Evolutionary conservation across 768 basidiomycete species (phyloP).

Genomic region (Collybiopsis confluens): DNA sequence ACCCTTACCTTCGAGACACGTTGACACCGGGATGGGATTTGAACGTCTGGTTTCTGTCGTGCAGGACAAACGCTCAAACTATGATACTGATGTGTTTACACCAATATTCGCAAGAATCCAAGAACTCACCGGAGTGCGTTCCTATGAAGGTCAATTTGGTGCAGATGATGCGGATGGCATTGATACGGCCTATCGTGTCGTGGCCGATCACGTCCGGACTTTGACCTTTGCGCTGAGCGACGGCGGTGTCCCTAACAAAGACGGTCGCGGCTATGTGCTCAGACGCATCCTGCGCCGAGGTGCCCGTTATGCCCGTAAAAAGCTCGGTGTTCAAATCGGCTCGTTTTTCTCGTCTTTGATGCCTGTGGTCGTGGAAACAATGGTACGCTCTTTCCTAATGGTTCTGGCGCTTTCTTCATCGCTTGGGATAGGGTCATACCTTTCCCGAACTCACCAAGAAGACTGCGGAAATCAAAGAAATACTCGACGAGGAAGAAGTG

Average conservation of each 20-base stretch:
- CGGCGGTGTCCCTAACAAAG: conserved; percentile 94
- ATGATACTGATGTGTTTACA: conserved; percentile 93
- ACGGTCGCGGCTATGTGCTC: conserved; percentile 96
- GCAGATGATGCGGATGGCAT: conserved; percentile 93
- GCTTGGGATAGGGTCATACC: conserved; percentile 55
- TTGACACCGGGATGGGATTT: conserved; percentile 99
- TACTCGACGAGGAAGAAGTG: conserved; percentile 95
- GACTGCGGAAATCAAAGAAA: conserved; percentile 82
- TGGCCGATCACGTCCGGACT: conserved; percentile 95
- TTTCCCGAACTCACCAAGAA: conserved; percentile 93
- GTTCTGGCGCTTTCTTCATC: conserved; percentile 9
- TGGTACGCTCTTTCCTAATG: conserved; percentile 47
- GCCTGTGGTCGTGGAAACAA: conserved; percentile 83
- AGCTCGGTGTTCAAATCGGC: conserved; percentile 88
- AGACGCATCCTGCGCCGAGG: conserved; percentile 90
- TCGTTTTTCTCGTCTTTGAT: conserved; percentile 92
- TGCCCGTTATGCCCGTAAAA: conserved; percentile 93
- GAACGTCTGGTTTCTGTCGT: conserved; percentile 94
- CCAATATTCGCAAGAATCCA: conserved; percentile 88
- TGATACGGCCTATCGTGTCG: conserved; percentile 95
- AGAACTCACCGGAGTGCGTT: conserved; percentile 81
- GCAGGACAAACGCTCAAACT: conserved; percentile 90
- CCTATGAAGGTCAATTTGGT: conserved; percentile 89
- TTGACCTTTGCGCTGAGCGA: conserved; percentile 94
- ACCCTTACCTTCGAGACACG: conserved; percentile 84